These are phyloP conservation scores for Melianthus villosus DNA, from an alignment of 441 rosid genomes.

Conservation along the genomic window DNA sequence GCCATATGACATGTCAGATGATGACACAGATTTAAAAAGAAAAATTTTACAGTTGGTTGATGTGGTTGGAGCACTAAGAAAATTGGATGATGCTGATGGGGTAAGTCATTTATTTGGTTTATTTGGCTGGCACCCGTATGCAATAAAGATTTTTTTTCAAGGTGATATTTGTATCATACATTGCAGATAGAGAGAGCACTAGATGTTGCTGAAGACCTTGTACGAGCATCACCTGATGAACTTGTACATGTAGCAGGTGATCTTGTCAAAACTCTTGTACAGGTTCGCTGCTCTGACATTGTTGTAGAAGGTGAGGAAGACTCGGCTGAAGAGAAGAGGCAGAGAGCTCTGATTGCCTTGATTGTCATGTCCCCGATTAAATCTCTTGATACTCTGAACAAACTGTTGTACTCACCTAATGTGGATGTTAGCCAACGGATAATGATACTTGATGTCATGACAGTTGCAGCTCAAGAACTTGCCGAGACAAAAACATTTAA, in stretches of 20 bases:
- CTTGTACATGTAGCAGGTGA: slow-evolving; percentile 65
- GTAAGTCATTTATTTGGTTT: slow-evolving; percentile 51
- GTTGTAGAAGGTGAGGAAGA: slow-evolving; percentile 92
- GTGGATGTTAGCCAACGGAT: slow-evolving; percentile 87
- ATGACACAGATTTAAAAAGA: slow-evolving; percentile 55
- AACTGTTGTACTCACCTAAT: slow-evolving; percentile 62
- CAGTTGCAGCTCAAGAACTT: slow-evolving; percentile 87
- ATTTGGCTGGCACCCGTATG: background rate
- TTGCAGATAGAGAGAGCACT: slow-evolving; percentile 83
- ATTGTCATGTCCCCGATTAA: slow-evolving; percentile 62
- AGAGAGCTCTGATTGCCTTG: slow-evolving; percentile 69
- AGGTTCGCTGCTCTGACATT: slow-evolving; percentile 81
- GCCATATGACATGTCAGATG: slow-evolving; percentile 85
- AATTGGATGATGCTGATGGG: slow-evolving; percentile 84
- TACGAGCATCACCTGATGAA: slow-evolving; percentile 92
- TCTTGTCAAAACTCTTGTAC: slow-evolving; percentile 62
- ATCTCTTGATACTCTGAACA: slow-evolving; percentile 54
- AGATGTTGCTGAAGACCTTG: slow-evolving; percentile 70
- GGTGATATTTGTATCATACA: slow-evolving; percentile 3
- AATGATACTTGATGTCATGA: slow-evolving; percentile 92
- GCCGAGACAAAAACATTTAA: slow-evolving; percentile 45
- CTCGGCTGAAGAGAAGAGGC: slow-evolving; percentile 86
- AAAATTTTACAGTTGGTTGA: slow-evolving; percentile 72
- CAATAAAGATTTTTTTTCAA: slow-evolving; percentile 2
- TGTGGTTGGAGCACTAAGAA: slow-evolving; percentile 82